phyloP scores from a whole-genome alignment of 768 basidiomycete species.

The Multifurca ochricompacta region DNA sequence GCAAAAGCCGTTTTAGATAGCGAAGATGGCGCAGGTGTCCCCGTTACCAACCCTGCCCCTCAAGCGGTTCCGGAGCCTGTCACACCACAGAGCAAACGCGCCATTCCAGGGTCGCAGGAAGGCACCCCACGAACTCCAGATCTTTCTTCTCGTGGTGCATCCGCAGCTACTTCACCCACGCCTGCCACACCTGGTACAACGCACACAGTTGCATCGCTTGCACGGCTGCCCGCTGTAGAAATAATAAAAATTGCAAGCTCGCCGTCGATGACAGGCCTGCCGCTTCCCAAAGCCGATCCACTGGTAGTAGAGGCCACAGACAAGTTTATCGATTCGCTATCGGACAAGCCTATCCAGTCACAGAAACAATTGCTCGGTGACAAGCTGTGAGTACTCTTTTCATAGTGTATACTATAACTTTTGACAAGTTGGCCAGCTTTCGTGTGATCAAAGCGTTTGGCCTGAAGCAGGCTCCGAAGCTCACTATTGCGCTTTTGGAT shows the following conservation, averaged over 20 bases:
- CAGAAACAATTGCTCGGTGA: constrained; percentile 82
- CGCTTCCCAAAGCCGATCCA: constrained; percentile 22
- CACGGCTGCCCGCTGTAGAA: constrained; percentile 65
- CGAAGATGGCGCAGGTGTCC: constrained; percentile 46
- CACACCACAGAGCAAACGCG: constrained; percentile 55
- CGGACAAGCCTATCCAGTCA: constrained; percentile 60
- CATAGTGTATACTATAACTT: constrained; percentile 10
- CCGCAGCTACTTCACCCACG: constrained; percentile 61
- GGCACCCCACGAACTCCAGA: constrained; percentile 71
- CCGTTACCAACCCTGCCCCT: constrained; percentile 28
- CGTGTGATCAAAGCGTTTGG: constrained; percentile 66
- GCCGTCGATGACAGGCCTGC: constrained; percentile 34
- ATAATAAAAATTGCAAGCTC: constrained; percentile 60
- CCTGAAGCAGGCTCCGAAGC: constrained; percentile 78
- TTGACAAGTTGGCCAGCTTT: constrained; percentile 30
- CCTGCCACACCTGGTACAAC: constrained; percentile 51
- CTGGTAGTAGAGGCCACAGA: constrained; percentile 42
- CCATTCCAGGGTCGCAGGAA: constrained; percentile 27
- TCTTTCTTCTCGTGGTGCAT: constrained; percentile 64
- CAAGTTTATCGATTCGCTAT: constrained; percentile 59
- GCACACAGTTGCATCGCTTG: constrained; percentile 64
- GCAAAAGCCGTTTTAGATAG: constrained; percentile 77
- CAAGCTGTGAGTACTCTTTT: constrained; percentile 47
- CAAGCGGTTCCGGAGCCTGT: constrained; percentile 29
- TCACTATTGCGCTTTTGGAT: constrained; percentile 78